A percentile compares a stretch with the other conserved stretches of the same genome.
These are phyloP conservation scores for Leucoagaricus sp. DNA, from an alignment of 1,284 basidiomycete species.

Conservation along the genomic window DNA sequence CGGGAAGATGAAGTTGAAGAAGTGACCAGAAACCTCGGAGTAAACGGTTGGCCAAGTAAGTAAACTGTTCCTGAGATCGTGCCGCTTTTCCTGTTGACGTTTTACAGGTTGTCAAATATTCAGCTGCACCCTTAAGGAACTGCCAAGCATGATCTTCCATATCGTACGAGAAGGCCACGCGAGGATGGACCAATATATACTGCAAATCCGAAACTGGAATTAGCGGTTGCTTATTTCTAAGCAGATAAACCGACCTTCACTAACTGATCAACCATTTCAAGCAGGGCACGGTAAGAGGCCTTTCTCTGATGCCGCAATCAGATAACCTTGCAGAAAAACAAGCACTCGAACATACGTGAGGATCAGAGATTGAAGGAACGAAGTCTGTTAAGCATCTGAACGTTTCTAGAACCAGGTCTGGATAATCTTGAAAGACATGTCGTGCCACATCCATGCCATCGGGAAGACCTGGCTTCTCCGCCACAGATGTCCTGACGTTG, in stretches of 20 bases:
- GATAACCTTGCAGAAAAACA: no score
- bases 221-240: no score
- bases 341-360: no score
- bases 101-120: background rate
- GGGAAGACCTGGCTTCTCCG: background rate
- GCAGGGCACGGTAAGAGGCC: no score
- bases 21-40: constrained; percentile 6
- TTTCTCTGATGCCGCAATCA: no score
- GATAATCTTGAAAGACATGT: background rate
- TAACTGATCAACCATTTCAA: no score
- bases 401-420: background rate
- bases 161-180: background rate
- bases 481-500: background rate
- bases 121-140: background rate
- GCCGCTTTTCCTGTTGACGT: background rate
- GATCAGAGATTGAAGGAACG: background rate
- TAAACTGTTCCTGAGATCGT: background rate
- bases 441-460: background rate
- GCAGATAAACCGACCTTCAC: no score
- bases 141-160: constrained; percentile 5
- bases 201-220: background rate
- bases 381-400: background rate
- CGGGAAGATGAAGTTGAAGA: constrained; percentile 1
- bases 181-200: background rate
- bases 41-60: background rate